Base-by-base conservation (phyloP, 2,329 filamentous ascomycete species). In the Pseudocercospora fuligena region DNA sequence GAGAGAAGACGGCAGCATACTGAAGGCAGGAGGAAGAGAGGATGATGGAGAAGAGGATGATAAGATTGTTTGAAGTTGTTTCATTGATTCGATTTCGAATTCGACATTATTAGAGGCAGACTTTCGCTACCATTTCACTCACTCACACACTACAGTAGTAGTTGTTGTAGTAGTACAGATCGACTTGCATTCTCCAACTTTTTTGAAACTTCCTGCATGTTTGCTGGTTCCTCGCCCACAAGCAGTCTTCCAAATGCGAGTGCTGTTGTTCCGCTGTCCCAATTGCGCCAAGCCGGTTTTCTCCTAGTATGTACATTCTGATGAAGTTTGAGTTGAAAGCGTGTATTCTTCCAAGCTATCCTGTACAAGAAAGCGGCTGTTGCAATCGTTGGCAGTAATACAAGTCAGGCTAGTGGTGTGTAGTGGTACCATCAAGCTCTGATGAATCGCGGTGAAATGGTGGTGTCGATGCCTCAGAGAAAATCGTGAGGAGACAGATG, bases 361-460 rank as follows among this genome's bases (percentile, higher is more conserved):
- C 53, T 63, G 62, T 67, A 64, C 61, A 67, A 64, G 51, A 33
- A 61, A 59, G 43, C 46, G 29, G 61, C 65, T 67, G 65, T 61
- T 64, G 58, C 49, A 49, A 60, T 47, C 49, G 57, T 43, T 61
- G 57, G 46, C 58, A 58, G 65, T 64, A 33, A 65, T 65, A 61
- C 63, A 60, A 59, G 57, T 58, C 65, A 67, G 61, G 58, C 58
- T 54, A 1, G n/a, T 40, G 53, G 25, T 58, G 25, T 58, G 19
- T 46, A 7, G 19, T 27, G 16, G 14, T 57, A 56, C 47, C 16
- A 23, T 33, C 43, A 51, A 57, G 47, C 57, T 51, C 61, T 66
- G 67, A 66, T 69, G 64, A 64, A 68, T 68, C 60, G 70, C 65
- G 66, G 63, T 69, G 66, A 70, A 67, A 68, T 70, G 67, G 69